Conservation (phyloP, 305 asterid species). For the Andrographis paniculata region DNA sequence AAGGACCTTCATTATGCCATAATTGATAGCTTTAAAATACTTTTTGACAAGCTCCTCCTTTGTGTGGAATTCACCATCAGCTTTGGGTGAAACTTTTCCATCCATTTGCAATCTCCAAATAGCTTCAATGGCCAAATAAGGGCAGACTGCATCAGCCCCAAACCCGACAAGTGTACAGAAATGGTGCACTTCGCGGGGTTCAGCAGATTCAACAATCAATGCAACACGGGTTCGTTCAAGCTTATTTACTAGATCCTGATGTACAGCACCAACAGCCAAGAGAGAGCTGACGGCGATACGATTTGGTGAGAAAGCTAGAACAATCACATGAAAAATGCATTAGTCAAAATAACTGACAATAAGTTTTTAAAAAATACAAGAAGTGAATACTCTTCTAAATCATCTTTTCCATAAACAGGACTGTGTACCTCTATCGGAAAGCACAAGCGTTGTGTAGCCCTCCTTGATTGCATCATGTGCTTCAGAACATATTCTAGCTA, state of each 20-base stretch:
- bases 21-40: constrained; percentile 78
- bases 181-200: constrained; percentile 99
- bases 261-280: constrained; percentile 97
- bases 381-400: not conserved
- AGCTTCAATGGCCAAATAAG: constrained; percentile 88
- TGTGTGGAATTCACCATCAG: constrained; percentile 68
- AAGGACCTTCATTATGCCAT: constrained; percentile 98
- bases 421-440: constrained; percentile 93
- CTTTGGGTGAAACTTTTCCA: constrained; percentile 88
- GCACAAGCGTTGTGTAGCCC: constrained; percentile 85
- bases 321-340: constrained; percentile 14
- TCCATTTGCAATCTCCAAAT: constrained; percentile 94
- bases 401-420: not conserved
- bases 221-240: constrained; percentile 95
- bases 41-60: constrained; percentile 83
- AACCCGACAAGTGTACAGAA: constrained; percentile 97
- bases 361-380: not conserved
- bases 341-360: constrained; percentile 14
- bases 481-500: constrained; percentile 81
- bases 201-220: constrained; percentile 88
- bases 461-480: constrained; percentile 84
- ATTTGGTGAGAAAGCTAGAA: constrained; percentile 70
- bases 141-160: constrained; percentile 98
- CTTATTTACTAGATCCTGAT: constrained; percentile 88
- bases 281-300: constrained; percentile 93